These are phyloP conservation scores for Salix arbutifolia DNA, from an alignment of 345 rosid genomes.

Conservation along the genomic window DNA sequence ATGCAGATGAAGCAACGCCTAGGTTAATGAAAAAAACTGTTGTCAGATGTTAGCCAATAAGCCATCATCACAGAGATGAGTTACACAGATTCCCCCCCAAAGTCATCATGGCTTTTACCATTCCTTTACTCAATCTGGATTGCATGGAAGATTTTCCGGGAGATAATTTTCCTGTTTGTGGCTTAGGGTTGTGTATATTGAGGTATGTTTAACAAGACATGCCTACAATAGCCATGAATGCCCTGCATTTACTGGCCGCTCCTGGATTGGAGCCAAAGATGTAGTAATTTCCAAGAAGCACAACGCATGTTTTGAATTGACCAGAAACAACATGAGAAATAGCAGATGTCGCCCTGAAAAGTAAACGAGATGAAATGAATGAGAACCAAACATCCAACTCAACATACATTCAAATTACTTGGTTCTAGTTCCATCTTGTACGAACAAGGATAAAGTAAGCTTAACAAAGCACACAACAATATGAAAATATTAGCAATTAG, in stretches of 20 bases:
- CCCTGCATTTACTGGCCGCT: conserved; percentile 51
- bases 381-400: background rate
- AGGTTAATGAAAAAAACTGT: background rate
- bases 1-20: background rate
- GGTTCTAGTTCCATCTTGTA: background rate
- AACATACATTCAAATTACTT: background rate
- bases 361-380: background rate
- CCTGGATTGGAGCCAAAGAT: conserved; percentile 66
- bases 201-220: conserved; percentile 64
- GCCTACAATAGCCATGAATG: conserved; percentile 59
- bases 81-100: conserved; percentile 25
- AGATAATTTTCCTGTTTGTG: conserved; percentile 34
- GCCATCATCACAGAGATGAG: background rate
- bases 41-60: background rate
- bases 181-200: conserved; percentile 34
- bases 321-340: conserved; percentile 70
- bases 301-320: conserved; percentile 71
- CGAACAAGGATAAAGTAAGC: background rate
- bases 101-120: conserved; percentile 30
- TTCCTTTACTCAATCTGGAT: conserved; percentile 48
- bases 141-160: conserved; percentile 32
- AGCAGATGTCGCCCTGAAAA: conserved; percentile 68
- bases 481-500: background rate
- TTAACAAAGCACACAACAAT: background rate
- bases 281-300: conserved; percentile 61